Evolutionary conservation across 1,139 yeast genomes (phyloP).

Genomic region (Chernovozyma sophiae-reginae): DNA sequence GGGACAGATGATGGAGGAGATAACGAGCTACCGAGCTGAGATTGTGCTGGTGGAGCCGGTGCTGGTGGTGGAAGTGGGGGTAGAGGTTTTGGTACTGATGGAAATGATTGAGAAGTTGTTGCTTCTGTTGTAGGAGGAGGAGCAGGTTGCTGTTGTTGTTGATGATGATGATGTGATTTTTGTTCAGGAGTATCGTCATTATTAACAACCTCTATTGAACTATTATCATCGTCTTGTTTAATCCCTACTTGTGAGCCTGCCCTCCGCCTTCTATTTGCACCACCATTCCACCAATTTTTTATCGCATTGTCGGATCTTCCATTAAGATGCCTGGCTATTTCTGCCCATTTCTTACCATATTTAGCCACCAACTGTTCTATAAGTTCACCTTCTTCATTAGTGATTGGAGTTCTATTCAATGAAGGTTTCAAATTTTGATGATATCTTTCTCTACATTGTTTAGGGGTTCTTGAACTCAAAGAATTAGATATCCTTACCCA

Average conservation of each 20-base stretch:
- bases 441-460: slow-evolving; percentile 88
- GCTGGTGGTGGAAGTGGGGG: slow-evolving; percentile 4
- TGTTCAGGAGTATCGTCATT: background rate
- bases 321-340: slow-evolving; percentile 80
- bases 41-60: slow-evolving; percentile 5
- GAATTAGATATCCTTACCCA: slow-evolving; percentile 85
- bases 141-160: slow-evolving; percentile 9
- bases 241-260: slow-evolving; percentile 24
- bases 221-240: slow-evolving; percentile 1
- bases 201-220: background rate
- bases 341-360: slow-evolving; percentile 93
- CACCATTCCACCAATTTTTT: slow-evolving; percentile 97
- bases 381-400: slow-evolving; percentile 76
- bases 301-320: slow-evolving; percentile 90
- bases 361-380: slow-evolving; percentile 76
- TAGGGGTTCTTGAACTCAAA: slow-evolving; percentile 77
- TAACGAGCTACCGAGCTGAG: slow-evolving; percentile 5
- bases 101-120: background rate
- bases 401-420: slow-evolving; percentile 75
- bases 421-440: slow-evolving; percentile 89
- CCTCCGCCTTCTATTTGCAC: slow-evolving; percentile 73
- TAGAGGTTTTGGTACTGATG: too few species aligned
- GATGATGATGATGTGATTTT: background rate
- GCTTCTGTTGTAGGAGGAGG: slow-evolving; percentile 2
- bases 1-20: slow-evolving; percentile 9